Base-by-base conservation (phyloP, 192 early-diverging fungal genomes). In the Geranomyces variabilis region DNA sequence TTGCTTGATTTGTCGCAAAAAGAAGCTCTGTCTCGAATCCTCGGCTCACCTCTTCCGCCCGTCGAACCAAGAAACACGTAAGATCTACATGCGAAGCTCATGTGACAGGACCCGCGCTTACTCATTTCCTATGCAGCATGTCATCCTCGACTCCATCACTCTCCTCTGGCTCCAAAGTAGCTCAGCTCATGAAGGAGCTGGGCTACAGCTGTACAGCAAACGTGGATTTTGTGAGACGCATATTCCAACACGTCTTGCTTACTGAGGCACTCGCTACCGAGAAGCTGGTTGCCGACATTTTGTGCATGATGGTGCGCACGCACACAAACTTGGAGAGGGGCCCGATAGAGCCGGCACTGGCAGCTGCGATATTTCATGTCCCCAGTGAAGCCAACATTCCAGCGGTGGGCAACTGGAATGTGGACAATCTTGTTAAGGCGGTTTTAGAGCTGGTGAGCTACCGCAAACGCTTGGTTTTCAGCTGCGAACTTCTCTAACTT, bases 231-330 rank as follows among this genome's bases (percentile, higher is more conserved):
- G 56, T 79, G 15, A 29, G 55, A 15, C 60, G 63, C 6, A 57
- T 79, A 4, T 55, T 79, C 28, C 53, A 79, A 17, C 78, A 76
- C 30, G 47, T 69, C 12, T 12, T 24, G 17, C 53, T 69, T 22
- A 31, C 76, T 9, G 34, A 49, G 8, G 45, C 57, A 13, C 67
- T 29, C 29, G 36, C 76, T 14, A 72, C 44, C 58, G 77, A 79
- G 15, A 55, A 58, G 31, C 73, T 66, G 7, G 83, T 92, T 22
- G 88, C 89, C 17, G 83, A 85, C 24, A 75, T 77, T 7, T 48
- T 93, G 34, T 86, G 84, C 21, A 85, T 89, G 81, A 92, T 93
- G 86, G 83, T 82, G 9, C 59, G 67, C 31, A 86, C 82, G 10
- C 79, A 77, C 57, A 70, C 72, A 17, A 80, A 80, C 31, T 74